Evolutionary conservation across 306 rosid genomes (phyloP), one percentile per base, ranked within the genome.

Genomic region (Boehmeria nivea): DNA sequence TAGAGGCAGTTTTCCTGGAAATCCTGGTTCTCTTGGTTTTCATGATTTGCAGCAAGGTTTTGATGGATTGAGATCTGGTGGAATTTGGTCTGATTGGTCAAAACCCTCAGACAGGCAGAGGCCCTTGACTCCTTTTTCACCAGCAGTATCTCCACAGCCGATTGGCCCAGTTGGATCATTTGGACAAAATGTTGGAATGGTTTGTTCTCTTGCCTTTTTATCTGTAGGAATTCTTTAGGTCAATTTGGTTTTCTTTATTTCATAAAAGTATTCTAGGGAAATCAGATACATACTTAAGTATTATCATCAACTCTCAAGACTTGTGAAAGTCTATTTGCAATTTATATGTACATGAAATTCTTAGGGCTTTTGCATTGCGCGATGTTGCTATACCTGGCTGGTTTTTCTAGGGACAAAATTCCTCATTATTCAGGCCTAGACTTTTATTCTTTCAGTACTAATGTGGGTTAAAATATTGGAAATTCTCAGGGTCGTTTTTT

Each of bases 21-120:
- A 74, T 49, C 77, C 75, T 43, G 86, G 91, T 59, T 61, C 76
- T 43, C 76, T 78, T 43, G 72, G 75, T 71, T 83, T 78, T 76
- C 95, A 86, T 67, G 88, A 86, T 59, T 55, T 88, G 61, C 95
- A 76, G 57, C 91, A 81, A 58, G 88, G 86, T 64, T 81, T 78
- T 67, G 91, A 86, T 36, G 91, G 82, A 64, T 61, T 78, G 57
- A 76, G 82, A 78, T 74, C 91, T 15, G 75, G 82, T 62, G 91
- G 88, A 42, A 67, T 86, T 60, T 86, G 88, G 91, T 86, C 84
- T 38, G 95, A 83, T 61, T 67, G 79, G 86, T 62, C 91, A 49
- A 86, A 86, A 76, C 67, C 86, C 55, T 72, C 72, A 33, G 91
- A 86, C 42, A 76, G 86, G 71, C 91, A 78, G 64, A 78, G 81